Conservation (phyloP, 345 rosid species). For the Psidium friedrichsthalianum region DNA sequence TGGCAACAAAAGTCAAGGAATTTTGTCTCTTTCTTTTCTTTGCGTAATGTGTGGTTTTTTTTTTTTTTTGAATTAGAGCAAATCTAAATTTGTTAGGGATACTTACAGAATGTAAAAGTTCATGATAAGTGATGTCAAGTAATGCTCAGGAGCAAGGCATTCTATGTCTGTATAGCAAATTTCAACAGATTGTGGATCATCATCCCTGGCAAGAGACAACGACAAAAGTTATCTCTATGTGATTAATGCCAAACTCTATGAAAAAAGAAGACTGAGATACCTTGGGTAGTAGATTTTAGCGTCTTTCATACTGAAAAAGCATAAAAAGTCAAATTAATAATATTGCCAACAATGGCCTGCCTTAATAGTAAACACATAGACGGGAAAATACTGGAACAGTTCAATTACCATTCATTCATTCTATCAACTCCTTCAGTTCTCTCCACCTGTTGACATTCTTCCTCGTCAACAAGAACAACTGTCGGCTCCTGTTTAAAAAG, state of each 20-base stretch:
- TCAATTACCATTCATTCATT: slow-evolving; percentile 43
- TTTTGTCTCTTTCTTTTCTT: neutral
- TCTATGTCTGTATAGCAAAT: slow-evolving; percentile 47
- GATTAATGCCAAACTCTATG: neutral
- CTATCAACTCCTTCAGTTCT: slow-evolving; percentile 14
- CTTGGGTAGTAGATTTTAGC: slow-evolving; percentile 59
- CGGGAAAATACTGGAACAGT: neutral
- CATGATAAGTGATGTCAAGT: slow-evolving; percentile 67
- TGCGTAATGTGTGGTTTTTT: neutral
- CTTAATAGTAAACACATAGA: neutral
- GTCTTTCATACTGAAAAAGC: slow-evolving; percentile 39
- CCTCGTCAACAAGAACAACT: slow-evolving; percentile 67
- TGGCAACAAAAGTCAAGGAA: neutral
- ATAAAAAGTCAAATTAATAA: slow-evolving; percentile 1
- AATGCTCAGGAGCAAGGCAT: slow-evolving; percentile 58
- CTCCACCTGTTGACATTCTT: slow-evolving; percentile 32
- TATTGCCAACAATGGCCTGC: neutral
- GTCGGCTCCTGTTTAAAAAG: slow-evolving; percentile 23
- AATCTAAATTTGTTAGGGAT: neutral
- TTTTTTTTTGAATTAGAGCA: neutral
- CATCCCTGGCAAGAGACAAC: slow-evolving; percentile 41
- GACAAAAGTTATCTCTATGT: neutral
- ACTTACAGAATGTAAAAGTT: slow-evolving; percentile 76
- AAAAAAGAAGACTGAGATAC: slow-evolving; percentile 17
- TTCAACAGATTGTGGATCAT: slow-evolving; percentile 57